Evolutionary conservation across 805 yeast genomes (phyloP).

Genomic region (Sporopachydermia lactativora): DNA sequence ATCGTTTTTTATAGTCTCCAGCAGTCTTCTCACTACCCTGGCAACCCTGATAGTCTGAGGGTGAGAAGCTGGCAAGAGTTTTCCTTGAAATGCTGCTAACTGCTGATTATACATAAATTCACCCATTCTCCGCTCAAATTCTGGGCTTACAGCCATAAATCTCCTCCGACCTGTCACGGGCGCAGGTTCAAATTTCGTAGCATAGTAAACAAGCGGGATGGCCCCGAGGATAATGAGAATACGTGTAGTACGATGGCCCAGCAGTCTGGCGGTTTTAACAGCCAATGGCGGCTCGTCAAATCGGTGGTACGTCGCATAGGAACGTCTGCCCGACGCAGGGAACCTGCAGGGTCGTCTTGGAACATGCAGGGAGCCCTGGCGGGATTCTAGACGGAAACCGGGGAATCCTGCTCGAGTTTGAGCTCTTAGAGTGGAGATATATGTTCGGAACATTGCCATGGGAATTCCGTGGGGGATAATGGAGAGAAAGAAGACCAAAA

Average conservation of each 20-base stretch:
- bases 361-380: no score
- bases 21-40: conserved; percentile 48
- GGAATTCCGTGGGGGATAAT: no score
- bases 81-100: conserved; percentile 33
- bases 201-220: conserved; percentile 18
- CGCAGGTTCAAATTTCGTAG: conserved; percentile 55
- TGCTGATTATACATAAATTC: conserved; percentile 49
- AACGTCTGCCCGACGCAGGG: conserved; percentile 17
- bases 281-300: conserved; percentile 1
- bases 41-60: conserved; percentile 45
- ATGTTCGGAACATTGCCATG: no score
- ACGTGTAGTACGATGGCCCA: not conserved
- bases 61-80: conserved; percentile 46
- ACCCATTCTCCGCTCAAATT: conserved; percentile 51
- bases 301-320: not conserved
- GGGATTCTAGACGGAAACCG: no score
- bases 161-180: conserved; percentile 67
- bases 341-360: no score
- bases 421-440: no score
- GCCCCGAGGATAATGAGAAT: conserved; percentile 6
- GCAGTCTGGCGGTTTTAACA: not conserved
- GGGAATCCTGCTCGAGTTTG: no score
- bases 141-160: conserved; percentile 55
- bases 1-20: conserved; percentile 38
- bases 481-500: no score